Conservation (phyloP, 345 rosid species). For the Nasturtium officinale region DNA sequence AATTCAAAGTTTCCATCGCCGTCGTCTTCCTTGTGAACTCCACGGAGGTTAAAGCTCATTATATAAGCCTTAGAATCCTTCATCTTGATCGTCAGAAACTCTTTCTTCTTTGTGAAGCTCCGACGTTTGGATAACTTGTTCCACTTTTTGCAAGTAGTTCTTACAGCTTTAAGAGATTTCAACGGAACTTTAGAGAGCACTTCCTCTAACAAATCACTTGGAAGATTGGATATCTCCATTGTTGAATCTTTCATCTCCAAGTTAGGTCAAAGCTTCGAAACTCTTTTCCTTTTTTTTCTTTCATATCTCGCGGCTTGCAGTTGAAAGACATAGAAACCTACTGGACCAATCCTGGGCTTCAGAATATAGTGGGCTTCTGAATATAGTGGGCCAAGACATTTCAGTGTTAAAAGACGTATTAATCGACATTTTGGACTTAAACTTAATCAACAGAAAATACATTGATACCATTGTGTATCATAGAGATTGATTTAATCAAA, state of each 20-base stretch:
- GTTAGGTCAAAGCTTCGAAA: constrained; percentile 7
- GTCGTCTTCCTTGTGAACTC: neutral
- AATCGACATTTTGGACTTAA: neutral
- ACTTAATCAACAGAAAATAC: neutral
- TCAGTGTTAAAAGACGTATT: neutral
- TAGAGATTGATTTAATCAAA: neutral
- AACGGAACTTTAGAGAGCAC: neutral
- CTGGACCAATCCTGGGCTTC: neutral
- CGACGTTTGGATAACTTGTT: neutral
- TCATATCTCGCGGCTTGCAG: too few relatives aligned
- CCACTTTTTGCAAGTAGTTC: neutral
- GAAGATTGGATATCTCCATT: neutral
- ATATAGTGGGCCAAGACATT: neutral
- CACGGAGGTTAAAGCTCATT: neutral
- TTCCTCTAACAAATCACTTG: neutral
- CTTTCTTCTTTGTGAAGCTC: neutral
- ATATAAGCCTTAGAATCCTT: neutral
- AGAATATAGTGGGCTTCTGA: neutral
- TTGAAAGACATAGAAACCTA: neutral
- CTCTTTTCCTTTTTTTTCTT: too few relatives aligned
- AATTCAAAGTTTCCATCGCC: neutral
- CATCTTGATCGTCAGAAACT: neutral
- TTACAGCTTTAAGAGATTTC: neutral
- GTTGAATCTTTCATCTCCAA: neutral
- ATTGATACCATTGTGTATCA: too few relatives aligned